A percentile compares a stretch with the other conserved stretches of the same genome.
These are phyloP conservation scores for Flaveria bidentis DNA, from an alignment of 129 eudicot genomes.

Conservation along the genomic window DNA sequence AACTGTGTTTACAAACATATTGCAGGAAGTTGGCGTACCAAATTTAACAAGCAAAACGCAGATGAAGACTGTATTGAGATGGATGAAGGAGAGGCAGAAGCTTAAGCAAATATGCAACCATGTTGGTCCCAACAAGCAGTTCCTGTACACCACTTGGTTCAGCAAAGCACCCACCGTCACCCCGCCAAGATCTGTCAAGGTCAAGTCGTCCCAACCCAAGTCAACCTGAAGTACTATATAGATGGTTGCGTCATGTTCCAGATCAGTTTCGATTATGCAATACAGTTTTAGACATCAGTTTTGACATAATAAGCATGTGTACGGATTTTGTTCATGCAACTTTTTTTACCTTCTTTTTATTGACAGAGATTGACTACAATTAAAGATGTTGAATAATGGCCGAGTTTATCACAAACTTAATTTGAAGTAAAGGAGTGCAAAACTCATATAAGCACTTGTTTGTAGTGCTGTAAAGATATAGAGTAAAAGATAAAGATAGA, in stretches of 20 bases:
- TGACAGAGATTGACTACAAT: not conserved
- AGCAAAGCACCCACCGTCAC: conserved; percentile 53
- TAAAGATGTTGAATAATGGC: not conserved
- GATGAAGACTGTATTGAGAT: conserved; percentile 83
- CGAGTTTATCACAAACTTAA: not conserved
- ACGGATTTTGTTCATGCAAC: not conserved
- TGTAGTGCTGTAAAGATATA: not conserved
- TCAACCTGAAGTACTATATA: conserved; percentile 28
- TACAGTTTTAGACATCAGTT: conserved; percentile 20
- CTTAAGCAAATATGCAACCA: conserved; percentile 88
- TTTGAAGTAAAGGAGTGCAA: not conserved
- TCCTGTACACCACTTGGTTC: conserved; percentile 94
- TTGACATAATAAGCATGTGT: conserved; percentile 23
- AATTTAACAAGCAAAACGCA: conserved; percentile 80
- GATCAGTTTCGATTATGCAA: conserved; percentile 12
- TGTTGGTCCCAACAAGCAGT: conserved; percentile 79
- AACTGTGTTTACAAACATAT: not conserved
- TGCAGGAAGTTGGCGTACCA: conserved; percentile 82
- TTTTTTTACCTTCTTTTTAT: not conserved
- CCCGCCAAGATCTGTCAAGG: conserved; percentile 38
- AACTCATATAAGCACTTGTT: not conserved
- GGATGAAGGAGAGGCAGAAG: conserved; percentile 98
- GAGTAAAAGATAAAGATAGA: not conserved
- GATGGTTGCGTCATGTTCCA: conserved; percentile 18
- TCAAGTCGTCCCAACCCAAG: conserved; percentile 43